Evolutionary conservation across 1,284 basidiomycete species (phyloP).

Genomic region (Irpex lacteus): DNA sequence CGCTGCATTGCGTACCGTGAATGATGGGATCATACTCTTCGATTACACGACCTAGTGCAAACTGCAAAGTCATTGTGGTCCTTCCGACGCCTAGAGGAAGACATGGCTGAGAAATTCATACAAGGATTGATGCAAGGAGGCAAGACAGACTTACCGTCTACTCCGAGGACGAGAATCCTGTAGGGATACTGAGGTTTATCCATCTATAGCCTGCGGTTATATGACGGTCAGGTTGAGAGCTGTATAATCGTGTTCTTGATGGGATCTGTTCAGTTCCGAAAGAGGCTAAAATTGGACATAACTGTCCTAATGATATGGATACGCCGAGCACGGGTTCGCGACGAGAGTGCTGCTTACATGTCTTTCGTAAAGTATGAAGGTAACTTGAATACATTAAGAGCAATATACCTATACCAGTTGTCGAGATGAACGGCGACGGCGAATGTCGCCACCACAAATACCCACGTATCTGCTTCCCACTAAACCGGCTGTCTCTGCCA

Average conservation of each 20-base stretch:
- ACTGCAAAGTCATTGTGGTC: constrained; percentile 95
- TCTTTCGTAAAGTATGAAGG: too few species aligned
- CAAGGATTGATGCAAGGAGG: not conserved
- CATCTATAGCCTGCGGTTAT: not conserved
- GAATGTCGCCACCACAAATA: not conserved
- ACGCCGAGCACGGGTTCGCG: not conserved
- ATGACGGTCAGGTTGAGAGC: not conserved
- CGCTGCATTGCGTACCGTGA: constrained; percentile 54
- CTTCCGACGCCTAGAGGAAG: constrained; percentile 84
- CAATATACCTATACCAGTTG: not conserved
- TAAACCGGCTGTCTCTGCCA: constrained; percentile 24
- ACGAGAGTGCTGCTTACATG: too few species aligned
- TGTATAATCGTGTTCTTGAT: not conserved
- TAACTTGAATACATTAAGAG: not conserved
- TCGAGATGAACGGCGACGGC: not conserved
- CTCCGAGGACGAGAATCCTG: constrained; percentile 96
- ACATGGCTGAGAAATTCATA: not conserved
- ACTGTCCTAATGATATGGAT: not conserved
- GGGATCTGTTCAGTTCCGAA: not conserved
- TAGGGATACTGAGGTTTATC: constrained; percentile 38
- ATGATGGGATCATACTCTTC: constrained; percentile 99
- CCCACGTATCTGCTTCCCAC: not conserved
- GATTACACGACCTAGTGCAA: constrained; percentile 96
- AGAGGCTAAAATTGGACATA: not conserved
- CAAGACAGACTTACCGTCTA: constrained; percentile 72